Conservation (phyloP, 225 moss, liverwort and hornwort genomes). For the Physcomitrium patens region DNA sequence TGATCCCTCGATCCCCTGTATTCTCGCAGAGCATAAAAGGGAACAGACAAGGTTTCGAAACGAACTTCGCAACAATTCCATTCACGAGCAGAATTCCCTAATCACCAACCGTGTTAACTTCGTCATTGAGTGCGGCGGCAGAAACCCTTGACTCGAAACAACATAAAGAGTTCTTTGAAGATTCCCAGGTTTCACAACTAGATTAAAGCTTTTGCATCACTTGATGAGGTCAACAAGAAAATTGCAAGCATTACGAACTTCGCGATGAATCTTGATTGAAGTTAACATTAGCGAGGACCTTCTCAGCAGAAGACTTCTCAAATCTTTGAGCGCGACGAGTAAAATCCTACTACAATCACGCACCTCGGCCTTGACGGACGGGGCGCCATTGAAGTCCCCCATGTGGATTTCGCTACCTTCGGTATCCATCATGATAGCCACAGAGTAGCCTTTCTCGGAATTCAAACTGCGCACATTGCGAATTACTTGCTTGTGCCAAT, state of each 20-base stretch:
- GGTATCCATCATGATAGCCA: conserved; percentile 98
- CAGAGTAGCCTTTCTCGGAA: conserved; percentile 83
- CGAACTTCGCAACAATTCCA: not conserved
- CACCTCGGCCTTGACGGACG: conserved; percentile 85
- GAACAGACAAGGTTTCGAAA: not conserved
- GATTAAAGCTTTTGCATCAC: too few species aligned
- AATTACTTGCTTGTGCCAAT: conserved; percentile 87
- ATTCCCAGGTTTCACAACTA: too few species aligned
- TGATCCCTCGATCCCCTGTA: not conserved
- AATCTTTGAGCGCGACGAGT: not conserved
- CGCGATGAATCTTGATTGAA: too few species aligned
- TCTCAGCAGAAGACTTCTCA: not conserved
- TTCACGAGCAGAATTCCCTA: not conserved
- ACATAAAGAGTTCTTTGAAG: not conserved
- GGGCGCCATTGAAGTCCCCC: conserved; percentile 79
- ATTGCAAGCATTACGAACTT: too few species aligned
- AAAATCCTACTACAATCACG: not conserved
- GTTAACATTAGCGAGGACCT: not conserved
- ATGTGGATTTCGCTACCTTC: conserved; percentile 98
- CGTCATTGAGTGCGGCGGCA: too few species aligned
- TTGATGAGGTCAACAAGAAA: too few species aligned
- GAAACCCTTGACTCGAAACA: too few species aligned
- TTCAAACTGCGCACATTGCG: conserved; percentile 79
- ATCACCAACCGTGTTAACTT: not conserved
- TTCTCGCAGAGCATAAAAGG: not conserved